Conservation (phyloP, 805 yeast genomes). For the Saturnispora sanitii region DNA sequence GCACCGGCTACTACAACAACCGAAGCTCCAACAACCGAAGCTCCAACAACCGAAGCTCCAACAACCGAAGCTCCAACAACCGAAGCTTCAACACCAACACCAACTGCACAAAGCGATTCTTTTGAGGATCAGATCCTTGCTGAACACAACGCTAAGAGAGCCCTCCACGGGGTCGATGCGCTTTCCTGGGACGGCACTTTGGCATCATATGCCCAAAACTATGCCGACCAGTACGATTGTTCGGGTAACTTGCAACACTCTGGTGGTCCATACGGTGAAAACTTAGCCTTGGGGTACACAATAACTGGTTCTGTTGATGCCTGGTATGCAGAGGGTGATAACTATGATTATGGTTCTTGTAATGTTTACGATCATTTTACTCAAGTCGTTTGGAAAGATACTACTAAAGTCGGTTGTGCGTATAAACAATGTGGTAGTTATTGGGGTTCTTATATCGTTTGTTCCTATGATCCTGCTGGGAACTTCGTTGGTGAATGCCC, state of each 20-base stretch:
- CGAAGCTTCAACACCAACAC: slow-evolving; percentile 12
- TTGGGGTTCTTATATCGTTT: slow-evolving; percentile 55
- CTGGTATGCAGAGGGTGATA: slow-evolving; percentile 60
- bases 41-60: slow-evolving; percentile 14
- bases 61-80: slow-evolving; percentile 9
- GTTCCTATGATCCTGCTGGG: slow-evolving; percentile 75
- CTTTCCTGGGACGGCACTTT: slow-evolving; percentile 49
- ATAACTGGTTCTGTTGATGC: slow-evolving; percentile 46
- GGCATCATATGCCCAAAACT: slow-evolving; percentile 46
- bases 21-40: background rate
- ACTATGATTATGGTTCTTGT: slow-evolving; percentile 44
- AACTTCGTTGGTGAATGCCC: slow-evolving; percentile 44
- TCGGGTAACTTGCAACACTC: slow-evolving; percentile 57
- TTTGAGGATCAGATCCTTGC: slow-evolving; percentile 34
- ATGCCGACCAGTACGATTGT: slow-evolving; percentile 47
- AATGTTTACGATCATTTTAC: slow-evolving; percentile 56
- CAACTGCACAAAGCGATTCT: slow-evolving; percentile 16
- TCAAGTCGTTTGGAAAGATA: slow-evolving; percentile 60
- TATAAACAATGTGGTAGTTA: slow-evolving; percentile 34
- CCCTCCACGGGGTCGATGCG: slow-evolving; percentile 39
- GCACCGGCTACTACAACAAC: slow-evolving; percentile 11
- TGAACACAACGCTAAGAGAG: slow-evolving; percentile 55
- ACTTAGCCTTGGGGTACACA: slow-evolving; percentile 60
- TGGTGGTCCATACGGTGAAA: slow-evolving; percentile 63
- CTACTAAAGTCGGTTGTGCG: slow-evolving; percentile 61